A percentile compares a stretch with the other conserved stretches of the same genome.
These are phyloP conservation scores for Clarkia xantiana DNA, from an alignment of 345 rosid genomes.

Conservation along the genomic window DNA sequence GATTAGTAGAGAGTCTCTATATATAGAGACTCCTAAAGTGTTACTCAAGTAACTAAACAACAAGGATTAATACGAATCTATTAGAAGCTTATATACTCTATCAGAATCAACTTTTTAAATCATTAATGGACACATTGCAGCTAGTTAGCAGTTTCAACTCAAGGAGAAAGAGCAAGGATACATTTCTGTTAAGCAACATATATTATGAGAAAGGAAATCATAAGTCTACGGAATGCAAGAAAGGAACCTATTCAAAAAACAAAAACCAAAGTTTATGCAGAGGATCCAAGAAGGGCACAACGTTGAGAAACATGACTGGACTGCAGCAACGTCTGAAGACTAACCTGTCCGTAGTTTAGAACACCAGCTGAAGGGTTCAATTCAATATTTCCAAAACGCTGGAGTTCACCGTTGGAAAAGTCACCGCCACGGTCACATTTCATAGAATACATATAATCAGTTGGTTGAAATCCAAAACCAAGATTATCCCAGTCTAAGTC, in stretches of 20 bases:
- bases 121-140: too few species aligned
- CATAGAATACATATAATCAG: slow-evolving; percentile 86
- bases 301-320: not conserved
- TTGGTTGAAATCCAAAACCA: slow-evolving; percentile 51
- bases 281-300: not conserved
- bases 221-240: too few species aligned
- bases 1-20: too few species aligned
- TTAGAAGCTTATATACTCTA: too few species aligned
- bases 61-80: too few species aligned
- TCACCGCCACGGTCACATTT: slow-evolving; percentile 39
- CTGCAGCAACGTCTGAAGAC: slow-evolving; percentile 2
- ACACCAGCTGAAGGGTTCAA: slow-evolving; percentile 80
- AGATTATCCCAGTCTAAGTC: slow-evolving; percentile 83
- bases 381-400: slow-evolving; percentile 78
- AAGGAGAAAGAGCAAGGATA: too few species aligned
- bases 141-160: too few species aligned
- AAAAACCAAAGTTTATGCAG: not conserved
- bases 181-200: too few species aligned
- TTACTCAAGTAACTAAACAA: too few species aligned
- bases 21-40: too few species aligned
- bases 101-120: too few species aligned
- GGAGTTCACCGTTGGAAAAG: slow-evolving; percentile 54
- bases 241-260: not conserved
- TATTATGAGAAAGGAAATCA: too few species aligned
- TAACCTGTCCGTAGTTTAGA: slow-evolving; percentile 90